Evolutionary conservation across 345 rosid genomes (phyloP).

Genomic region (Turritis glabra): DNA sequence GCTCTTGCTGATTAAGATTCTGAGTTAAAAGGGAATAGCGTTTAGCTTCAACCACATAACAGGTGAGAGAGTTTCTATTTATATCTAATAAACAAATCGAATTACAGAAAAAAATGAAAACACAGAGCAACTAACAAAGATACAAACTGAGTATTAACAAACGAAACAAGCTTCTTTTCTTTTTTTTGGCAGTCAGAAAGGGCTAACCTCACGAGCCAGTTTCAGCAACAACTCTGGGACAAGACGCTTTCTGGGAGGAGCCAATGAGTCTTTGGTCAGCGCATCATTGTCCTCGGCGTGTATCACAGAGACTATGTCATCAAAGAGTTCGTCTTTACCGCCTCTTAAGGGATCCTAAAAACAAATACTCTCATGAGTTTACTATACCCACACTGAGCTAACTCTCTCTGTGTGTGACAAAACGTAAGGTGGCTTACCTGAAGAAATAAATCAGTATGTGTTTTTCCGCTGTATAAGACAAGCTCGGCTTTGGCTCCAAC

Average conservation of each 20-base stretch:
- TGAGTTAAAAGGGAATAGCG: background rate
- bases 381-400: background rate
- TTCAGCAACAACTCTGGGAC: conserved; percentile 73
- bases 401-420: background rate
- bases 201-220: conserved; percentile 79
- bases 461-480: conserved; percentile 71
- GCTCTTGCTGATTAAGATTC: background rate
- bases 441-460: conserved; percentile 92
- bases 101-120: conserved; percentile 1
- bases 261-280: conserved; percentile 58
- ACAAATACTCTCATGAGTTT: background rate
- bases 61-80: conserved; percentile 4
- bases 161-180: background rate
- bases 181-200: conserved; percentile 49
- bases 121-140: background rate
- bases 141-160: background rate
- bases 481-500: conserved; percentile 68
- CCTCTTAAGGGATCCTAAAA: conserved; percentile 94
- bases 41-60: conserved; percentile 16
- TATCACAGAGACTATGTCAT: conserved; percentile 68
- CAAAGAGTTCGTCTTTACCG: conserved; percentile 79
- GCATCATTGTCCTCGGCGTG: conserved; percentile 69
- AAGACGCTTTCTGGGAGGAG: conserved; percentile 81
- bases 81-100: conserved; percentile 10
- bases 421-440: conserved; percentile 54